Base-by-base conservation (phyloP, 164 flowering plant species). In the Annona squamosa region DNA sequence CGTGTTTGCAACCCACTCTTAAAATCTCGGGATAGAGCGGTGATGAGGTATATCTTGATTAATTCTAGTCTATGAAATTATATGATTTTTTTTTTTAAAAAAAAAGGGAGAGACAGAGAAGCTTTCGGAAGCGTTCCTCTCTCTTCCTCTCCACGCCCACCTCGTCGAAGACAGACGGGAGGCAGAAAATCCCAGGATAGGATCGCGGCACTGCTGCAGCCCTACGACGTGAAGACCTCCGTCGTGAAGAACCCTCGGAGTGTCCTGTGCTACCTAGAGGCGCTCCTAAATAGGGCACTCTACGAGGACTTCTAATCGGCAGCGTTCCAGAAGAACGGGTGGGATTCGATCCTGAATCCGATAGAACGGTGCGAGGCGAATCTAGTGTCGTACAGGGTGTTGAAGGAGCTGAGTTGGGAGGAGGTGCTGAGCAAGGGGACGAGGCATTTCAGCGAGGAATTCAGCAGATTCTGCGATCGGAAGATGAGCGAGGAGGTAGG, bases 401-500 rank as follows among this genome's bases (percentile, higher is more conserved):
- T 95, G n/a, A 81, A 77, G 26, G 86, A 78, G 37, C 71, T 95
- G 59, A 87, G 87, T 0, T 95, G 99, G 99, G 93, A 95, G 48
- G 98, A 90, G 73, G 98, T 93, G 1, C 48, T 95, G 80, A 89
- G 48, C 63, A 90, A 88, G 56, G 99, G 99, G 65, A 91, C 98
- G 2, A 83, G 80, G 74, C 92, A 91, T 79, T 95, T 89, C 80
- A 89, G 96, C 67, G 97, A 91, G 71, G 87, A 87, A 4, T 95
- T 95, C 73, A 91, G 98, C 75, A 47, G 85, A 75, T 95, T 90
- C 45, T 92, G 98, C 62, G 99, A 95, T 69, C 72, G 89, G 85
- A 95, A 95, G 70, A 92, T 92, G 99, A 90, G 93, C 65, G 93
- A 91, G 74, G 86, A 91, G 45, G 93, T 89, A 44, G 81, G 81